These are phyloP conservation scores for Fusarium tuaranense DNA, from an alignment of 2,329 filamentous ascomycete species.

Conservation along the genomic window DNA sequence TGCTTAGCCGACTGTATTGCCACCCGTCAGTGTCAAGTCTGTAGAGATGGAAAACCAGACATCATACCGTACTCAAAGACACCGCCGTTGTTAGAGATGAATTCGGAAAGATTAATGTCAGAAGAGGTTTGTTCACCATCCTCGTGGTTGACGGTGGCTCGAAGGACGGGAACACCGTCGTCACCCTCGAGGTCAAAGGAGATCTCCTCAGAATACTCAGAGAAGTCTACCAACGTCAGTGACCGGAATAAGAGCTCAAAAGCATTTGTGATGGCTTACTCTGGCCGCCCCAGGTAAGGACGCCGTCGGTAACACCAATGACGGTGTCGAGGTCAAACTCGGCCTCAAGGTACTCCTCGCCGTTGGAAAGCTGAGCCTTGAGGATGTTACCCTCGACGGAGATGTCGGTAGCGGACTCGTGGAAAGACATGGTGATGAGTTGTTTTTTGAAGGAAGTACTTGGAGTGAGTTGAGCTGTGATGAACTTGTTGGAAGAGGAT, in stretches of 20 bases:
- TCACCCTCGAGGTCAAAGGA: conserved; percentile 62
- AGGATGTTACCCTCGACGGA: conserved; percentile 62
- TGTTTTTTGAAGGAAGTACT: not conserved
- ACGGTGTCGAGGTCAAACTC: conserved; percentile 61
- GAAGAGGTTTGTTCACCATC: conserved; percentile 54
- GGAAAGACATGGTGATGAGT: conserved; percentile 52
- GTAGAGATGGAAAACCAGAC: not conserved
- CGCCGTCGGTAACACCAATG: conserved; percentile 63
- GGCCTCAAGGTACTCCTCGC: conserved; percentile 55
- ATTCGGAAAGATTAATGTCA: conserved; percentile 67
- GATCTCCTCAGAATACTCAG: conserved; percentile 58
- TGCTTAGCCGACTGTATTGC: not conserved
- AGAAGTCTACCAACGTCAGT: conserved; percentile 51
- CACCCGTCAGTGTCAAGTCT: not conserved
- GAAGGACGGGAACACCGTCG: conserved; percentile 61
- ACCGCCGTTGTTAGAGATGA: conserved; percentile 65
- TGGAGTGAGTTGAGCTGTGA: not conserved
- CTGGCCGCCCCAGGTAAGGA: conserved; percentile 58
- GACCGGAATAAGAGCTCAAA: too few relatives aligned
- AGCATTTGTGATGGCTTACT: conserved; percentile 11
- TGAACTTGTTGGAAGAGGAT: not conserved
- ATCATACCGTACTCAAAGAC: conserved; percentile 18
- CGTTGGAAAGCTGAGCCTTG: conserved; percentile 53
- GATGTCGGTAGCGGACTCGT: conserved; percentile 58
- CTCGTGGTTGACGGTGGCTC: conserved; percentile 57